Conservation (phyloP, 2,329 filamentous ascomycete genomes). For the Alternaria sp. region DNA sequence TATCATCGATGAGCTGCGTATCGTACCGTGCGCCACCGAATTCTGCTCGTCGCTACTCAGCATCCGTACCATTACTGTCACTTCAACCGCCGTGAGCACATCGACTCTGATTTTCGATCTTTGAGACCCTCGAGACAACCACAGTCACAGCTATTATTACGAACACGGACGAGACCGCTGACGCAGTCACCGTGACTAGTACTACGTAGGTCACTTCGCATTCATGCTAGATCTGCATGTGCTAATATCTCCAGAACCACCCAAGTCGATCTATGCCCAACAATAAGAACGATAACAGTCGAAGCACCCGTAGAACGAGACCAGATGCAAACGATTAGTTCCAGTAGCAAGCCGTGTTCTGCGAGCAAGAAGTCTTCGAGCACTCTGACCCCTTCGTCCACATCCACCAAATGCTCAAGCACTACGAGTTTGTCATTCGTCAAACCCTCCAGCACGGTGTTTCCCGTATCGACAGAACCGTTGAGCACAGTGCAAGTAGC, state of each 20-base stretch:
- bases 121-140: neutral
- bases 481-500: neutral
- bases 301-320: slow-evolving; percentile 1
- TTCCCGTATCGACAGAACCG: neutral
- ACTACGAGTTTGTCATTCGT: neutral
- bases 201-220: neutral
- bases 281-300: neutral
- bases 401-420: slow-evolving; percentile 2
- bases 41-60: slow-evolving; percentile 6
- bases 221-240: neutral
- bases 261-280: neutral
- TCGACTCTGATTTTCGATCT: neutral
- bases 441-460: neutral
- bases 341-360: slow-evolving; percentile 3
- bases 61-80: neutral
- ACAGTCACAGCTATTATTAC: neutral
- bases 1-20: neutral
- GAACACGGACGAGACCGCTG: slow-evolving; percentile 3
- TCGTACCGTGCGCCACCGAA: neutral
- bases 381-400: neutral
- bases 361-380: neutral
- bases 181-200: neutral
- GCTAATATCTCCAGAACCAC: neutral
- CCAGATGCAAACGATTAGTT: neutral
- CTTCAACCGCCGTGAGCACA: neutral